Evolutionary conservation across 2,329 filamentous ascomycete genomes (phyloP), one percentile per base, ranked within the genome.

Genomic region (Aspergillus puulaauensis): DNA sequence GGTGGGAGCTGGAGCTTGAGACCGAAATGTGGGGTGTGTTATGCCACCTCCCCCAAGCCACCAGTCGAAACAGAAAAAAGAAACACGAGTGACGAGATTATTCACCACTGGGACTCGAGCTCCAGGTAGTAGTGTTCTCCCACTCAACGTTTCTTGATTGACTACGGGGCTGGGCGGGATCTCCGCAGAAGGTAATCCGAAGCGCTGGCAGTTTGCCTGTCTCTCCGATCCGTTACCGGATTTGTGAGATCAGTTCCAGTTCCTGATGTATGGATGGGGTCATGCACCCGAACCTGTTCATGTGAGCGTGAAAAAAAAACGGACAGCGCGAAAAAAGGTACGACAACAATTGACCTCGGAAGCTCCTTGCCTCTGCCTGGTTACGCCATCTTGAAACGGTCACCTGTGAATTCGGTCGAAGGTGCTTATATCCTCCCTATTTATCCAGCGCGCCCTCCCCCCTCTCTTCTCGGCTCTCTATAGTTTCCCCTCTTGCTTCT

Each of bases 151-250:
- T 24, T n/a, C 23, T 43, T 23, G 17, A 31, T 33, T 27, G 11
- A 55, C 23, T 9, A 45, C 35, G 46, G 58, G 8, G 33, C 35
- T 50, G 19, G 59, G 60, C 66, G 68, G 70, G 61, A 70, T 68
- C 57, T 53, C 70, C 69, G 43, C 48, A 70, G 59, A 66, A 33
- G 67, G 70, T 67, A 72, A 72, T 53, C 70, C 70, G 70, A 70
- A 61, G 57, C 56, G 61, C 62, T 55, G 35, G 6, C 37, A 48
- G 19, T 39, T 54, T 39, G 50, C 35, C 24, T 33, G 39, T 9
- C 21, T 35, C 57, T 59, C 57, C 57, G 48, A 58, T 58, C 50
- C n/a, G 33, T 58, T 58, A 37, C 51, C 56, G 37, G 39, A 53
- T 53, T 49, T 17, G 35, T 31, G 50, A 43, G 44, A 46, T 21